Conservation (phyloP, 495 filamentous ascomycete genomes). For the Staphylotrichum longicolle region DNA sequence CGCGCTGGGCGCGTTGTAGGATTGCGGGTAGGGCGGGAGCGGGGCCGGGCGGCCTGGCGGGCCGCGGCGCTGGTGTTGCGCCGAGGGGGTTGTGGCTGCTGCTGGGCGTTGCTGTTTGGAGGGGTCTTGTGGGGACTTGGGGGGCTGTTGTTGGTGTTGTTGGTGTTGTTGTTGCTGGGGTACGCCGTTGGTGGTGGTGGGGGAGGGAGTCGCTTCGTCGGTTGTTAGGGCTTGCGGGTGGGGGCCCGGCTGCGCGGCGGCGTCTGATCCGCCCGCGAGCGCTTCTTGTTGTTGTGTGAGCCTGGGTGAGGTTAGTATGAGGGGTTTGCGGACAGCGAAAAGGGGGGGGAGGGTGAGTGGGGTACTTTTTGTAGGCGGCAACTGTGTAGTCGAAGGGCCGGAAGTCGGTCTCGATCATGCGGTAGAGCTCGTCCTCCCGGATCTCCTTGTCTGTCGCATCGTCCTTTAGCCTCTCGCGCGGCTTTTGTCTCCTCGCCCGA, state of each 20-base stretch:
- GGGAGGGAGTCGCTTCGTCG: conserved; percentile 33
- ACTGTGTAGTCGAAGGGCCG: conserved; percentile 93
- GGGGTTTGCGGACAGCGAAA: neutral
- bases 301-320: conserved; percentile 17
- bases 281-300: conserved; percentile 23
- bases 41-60: conserved; percentile 37
- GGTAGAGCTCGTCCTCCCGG: conserved; percentile 88
- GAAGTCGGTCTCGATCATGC: conserved; percentile 91
- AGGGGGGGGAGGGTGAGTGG: neutral
- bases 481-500: conserved; percentile 86
- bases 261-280: neutral
- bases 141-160: conserved; percentile 13
- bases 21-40: conserved; percentile 50
- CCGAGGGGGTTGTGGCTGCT: neutral
- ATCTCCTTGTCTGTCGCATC: conserved; percentile 96
- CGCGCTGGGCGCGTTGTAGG: conserved; percentile 34
- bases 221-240: conserved; percentile 45
- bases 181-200: conserved; percentile 32
- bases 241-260: conserved; percentile 18
- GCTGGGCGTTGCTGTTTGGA: neutral
- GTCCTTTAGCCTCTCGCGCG: conserved; percentile 82
- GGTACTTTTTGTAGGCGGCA: conserved; percentile 63
- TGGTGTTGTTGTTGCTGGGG: conserved; percentile 24
- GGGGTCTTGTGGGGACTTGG: neutral
- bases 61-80: neutral